These are phyloP conservation scores for Triglochin maritima DNA, from an alignment of 106 monocot genomes.

Conservation along the genomic window DNA sequence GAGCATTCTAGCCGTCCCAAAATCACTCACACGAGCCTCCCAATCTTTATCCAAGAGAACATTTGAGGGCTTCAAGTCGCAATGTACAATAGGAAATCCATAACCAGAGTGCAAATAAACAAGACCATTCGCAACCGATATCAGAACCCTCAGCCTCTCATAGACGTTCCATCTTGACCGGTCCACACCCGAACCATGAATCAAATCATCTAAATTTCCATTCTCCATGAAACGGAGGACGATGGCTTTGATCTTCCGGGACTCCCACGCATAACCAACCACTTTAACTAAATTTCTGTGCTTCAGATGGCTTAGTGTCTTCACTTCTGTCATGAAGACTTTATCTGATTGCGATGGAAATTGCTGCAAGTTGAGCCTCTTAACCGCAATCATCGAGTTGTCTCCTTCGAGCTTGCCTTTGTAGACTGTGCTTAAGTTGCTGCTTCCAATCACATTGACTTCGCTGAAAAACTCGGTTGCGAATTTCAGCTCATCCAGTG, in stretches of 20 bases:
- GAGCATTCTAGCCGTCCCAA: conserved; percentile 66
- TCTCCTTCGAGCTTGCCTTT: conserved; percentile 39
- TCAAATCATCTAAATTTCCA: conserved; percentile 54
- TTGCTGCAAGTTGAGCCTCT: conserved; percentile 53
- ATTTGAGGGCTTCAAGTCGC: conserved; percentile 89
- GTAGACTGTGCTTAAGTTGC: conserved; percentile 77
- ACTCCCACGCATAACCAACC: conserved; percentile 68
- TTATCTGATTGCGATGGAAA: conserved; percentile 65
- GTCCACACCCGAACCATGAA: conserved; percentile 22
- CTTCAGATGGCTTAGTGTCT: conserved; percentile 40
- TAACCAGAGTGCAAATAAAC: conserved; percentile 69
- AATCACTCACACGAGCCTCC: conserved; percentile 72
- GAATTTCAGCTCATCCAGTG: conserved; percentile 29
- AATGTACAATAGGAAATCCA: conserved; percentile 74
- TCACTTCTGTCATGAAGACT: conserved; percentile 58
- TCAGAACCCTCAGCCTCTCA: conserved; percentile 48
- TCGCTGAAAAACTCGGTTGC: conserved; percentile 52
- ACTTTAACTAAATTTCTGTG: conserved; percentile 76
- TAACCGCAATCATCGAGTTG: conserved; percentile 43
- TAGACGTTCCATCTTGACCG: conserved; percentile 40
- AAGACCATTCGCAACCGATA: conserved; percentile 52
- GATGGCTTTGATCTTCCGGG: conserved; percentile 49
- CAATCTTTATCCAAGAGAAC: conserved; percentile 64
- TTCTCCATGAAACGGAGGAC: conserved; percentile 67
- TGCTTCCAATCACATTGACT: conserved; percentile 60